Evolutionary conservation across 2,329 filamentous ascomycete species (phyloP).

Genomic region (Apiospora pterosperma): DNA sequence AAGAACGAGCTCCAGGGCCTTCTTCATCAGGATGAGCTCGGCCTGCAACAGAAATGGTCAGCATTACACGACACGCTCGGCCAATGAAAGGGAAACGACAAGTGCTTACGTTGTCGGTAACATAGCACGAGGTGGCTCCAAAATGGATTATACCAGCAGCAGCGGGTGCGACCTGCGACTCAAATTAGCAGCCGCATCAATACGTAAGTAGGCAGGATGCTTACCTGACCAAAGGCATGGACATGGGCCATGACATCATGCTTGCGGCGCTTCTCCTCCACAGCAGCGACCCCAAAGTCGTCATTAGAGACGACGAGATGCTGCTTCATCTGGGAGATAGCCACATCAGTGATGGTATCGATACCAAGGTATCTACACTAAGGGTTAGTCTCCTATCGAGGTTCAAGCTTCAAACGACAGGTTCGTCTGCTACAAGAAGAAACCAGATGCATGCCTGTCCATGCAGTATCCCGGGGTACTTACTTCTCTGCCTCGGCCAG

Average conservation of each 20-base stretch:
- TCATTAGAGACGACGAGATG: slow-evolving; percentile 72
- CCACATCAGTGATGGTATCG: slow-evolving; percentile 65
- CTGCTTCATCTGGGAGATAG: slow-evolving; percentile 72
- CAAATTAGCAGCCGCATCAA: not conserved
- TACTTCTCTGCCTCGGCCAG: slow-evolving; percentile 74
- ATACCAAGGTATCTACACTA: slow-evolving; percentile 64
- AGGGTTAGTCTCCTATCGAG: not conserved
- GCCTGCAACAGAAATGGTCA: slow-evolving; percentile 22
- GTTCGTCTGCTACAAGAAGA: not conserved
- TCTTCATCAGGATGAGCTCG: slow-evolving; percentile 72
- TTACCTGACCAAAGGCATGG: slow-evolving; percentile 65
- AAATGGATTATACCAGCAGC: slow-evolving; percentile 76
- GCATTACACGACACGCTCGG: not conserved
- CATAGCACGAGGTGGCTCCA: slow-evolving; percentile 58
- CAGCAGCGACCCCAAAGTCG: slow-evolving; percentile 69
- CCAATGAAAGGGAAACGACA: not conserved
- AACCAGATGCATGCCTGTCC: not conserved
- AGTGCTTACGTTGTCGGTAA: slow-evolving; percentile 62
- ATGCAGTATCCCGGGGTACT: not conserved
- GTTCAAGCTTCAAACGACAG: not conserved
- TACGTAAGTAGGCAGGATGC: slow-evolving; percentile 17
- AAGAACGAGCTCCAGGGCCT: slow-evolving; percentile 72
- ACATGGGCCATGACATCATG: slow-evolving; percentile 67
- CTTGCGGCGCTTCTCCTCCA: slow-evolving; percentile 71
- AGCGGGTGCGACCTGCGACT: not conserved